Base-by-base conservation (phyloP, 148 eudicot species). In the Cornus kousa region DNA sequence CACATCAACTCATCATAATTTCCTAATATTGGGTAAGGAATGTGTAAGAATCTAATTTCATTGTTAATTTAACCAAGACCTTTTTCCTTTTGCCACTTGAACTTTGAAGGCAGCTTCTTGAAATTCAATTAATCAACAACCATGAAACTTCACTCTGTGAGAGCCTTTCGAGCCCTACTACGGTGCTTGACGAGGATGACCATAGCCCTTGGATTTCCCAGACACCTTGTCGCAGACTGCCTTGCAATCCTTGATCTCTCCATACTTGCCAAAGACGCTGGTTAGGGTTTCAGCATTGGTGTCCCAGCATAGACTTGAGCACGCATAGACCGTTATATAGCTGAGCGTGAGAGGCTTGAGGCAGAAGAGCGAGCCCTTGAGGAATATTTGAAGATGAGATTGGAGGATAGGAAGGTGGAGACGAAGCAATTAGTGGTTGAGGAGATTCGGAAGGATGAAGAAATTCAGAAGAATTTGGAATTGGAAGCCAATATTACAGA, bases 231-330 rank as follows among this genome's bases (percentile, higher is more conserved):
- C 99, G 0, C 50, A 33, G 0, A 96, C 97, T 0, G 89, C 95
- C 69, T 92, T 96, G 67, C 99, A 96, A 71, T 96, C 99, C 80
- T 96, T 97, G 28, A 96, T 92, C 66, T 91, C 97, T 0, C 99
- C 99, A 68, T 86, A 94, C 79, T 88, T 85, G 0, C 77, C 75
- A 22, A 92, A 96, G 7, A 84, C 91, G 0, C 67, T 31, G 0
- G 87, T 77, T 0, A 96, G 83, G 1, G 91, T 87, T 13, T 96
- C 98, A 1, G 92, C 82, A 3, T 86, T 96, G 2, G 97, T 87
- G 43, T 96, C 99, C 98, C 98, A 94, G 0, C 95, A n/a, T n/a
- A n/a, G n/a, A n/a, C n/a, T n/a, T n/a, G n/a, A n/a, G n/a, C n/a
- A n/a, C n/a, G n/a, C n/a, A n/a, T n/a, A n/a, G n/a, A n/a, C n/a